Evolutionary conservation across 805 yeast genomes (phyloP).

Genomic region (Wickerhamiella occidentalis): DNA sequence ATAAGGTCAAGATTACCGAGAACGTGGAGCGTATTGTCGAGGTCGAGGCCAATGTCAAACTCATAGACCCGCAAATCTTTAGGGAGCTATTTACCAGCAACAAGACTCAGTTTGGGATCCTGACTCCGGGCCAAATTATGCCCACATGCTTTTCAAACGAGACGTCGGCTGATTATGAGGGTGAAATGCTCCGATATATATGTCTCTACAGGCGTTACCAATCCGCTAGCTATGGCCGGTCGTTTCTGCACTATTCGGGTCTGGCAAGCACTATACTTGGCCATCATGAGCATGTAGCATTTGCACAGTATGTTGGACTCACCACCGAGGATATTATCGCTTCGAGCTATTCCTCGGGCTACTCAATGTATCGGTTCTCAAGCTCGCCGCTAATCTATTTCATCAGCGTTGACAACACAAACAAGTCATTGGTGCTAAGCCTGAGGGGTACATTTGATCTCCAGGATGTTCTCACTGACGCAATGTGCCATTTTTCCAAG

Average conservation of each 20-base stretch:
- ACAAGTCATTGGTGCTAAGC: constrained; percentile 26
- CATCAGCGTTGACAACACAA: constrained; percentile 21
- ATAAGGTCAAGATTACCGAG: constrained; percentile 1
- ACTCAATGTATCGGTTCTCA: constrained; percentile 16
- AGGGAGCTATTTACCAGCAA: neutral
- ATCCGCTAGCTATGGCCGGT: constrained; percentile 28
- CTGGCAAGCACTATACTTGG: constrained; percentile 19
- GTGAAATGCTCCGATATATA: neutral
- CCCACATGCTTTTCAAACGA: neutral
- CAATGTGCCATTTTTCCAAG: constrained; percentile 25
- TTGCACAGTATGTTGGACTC: constrained; percentile 26
- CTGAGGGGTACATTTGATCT: constrained; percentile 28
- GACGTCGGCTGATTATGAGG: neutral
- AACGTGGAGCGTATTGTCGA: neutral
- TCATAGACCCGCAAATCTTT: neutral
- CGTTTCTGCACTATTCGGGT: constrained; percentile 26
- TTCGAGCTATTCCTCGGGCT: constrained; percentile 23
- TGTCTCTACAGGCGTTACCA: constrained; percentile 1
- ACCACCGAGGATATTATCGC: constrained; percentile 25
- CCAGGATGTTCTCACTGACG: constrained; percentile 27
- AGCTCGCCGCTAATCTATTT: constrained; percentile 27
- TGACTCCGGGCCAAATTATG: neutral
- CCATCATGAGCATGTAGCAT: constrained; percentile 27
- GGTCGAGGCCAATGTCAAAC: neutral
- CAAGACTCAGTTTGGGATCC: constrained; percentile 4